Evolutionary conservation across 2,329 filamentous ascomycete species (phyloP).

Genomic region (Pseudodiploospora longispora): DNA sequence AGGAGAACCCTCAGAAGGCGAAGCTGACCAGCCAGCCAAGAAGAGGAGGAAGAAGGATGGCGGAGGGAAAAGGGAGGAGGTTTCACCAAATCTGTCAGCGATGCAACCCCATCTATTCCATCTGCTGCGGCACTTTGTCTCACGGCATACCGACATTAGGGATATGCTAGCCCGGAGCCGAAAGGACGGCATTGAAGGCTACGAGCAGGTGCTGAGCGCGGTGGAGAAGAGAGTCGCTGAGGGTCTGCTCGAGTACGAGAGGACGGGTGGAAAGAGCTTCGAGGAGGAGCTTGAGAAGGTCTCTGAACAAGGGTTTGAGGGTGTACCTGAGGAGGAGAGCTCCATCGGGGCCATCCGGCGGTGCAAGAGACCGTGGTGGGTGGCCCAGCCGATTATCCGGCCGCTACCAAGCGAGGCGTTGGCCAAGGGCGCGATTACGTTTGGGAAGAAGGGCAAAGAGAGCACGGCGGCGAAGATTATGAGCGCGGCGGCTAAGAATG

Average conservation of each 20-base stretch:
- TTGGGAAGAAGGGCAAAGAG: constrained; percentile 59
- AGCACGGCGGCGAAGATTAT: constrained; percentile 35
- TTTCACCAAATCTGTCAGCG: constrained; percentile 57
- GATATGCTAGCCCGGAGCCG: constrained; percentile 68
- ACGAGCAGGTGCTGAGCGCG: constrained; percentile 66
- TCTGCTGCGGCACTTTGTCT: constrained; percentile 73
- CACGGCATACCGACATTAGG: constrained; percentile 71
- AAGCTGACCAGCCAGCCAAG: constrained; percentile 44
- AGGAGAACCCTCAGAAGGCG: constrained; percentile 21
- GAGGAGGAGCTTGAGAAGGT: constrained; percentile 28
- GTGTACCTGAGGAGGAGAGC: constrained; percentile 42
- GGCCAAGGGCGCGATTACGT: constrained; percentile 66
- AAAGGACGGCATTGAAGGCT: constrained; percentile 64
- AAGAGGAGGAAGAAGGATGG: constrained; percentile 36
- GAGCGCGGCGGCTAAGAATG: constrained; percentile 21
- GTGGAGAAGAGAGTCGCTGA: constrained; percentile 68
- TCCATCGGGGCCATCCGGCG: constrained; percentile 60
- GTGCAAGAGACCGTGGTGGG: constrained; percentile 81
- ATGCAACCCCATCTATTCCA: constrained; percentile 94
- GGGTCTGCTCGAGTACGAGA: constrained; percentile 61
- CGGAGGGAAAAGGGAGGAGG: constrained; percentile 30
- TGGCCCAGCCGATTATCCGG: constrained; percentile 79
- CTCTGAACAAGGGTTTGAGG: constrained; percentile 20
- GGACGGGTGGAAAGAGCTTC: constrained; percentile 41
- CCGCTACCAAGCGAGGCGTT: constrained; percentile 83